These are phyloP conservation scores for Mimosa pudica DNA, from an alignment of 306 rosid genomes.

Conservation along the genomic window DNA sequence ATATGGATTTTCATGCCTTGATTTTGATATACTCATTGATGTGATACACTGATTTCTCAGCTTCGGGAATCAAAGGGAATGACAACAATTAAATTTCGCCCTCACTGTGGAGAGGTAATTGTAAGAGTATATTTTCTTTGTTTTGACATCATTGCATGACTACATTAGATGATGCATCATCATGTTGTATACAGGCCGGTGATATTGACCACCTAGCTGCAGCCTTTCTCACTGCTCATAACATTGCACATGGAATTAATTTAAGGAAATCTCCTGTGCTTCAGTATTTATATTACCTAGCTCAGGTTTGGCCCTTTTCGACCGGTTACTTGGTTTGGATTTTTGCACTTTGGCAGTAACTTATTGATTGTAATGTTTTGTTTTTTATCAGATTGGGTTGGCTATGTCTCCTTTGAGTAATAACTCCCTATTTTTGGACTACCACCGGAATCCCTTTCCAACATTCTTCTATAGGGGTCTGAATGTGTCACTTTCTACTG, in stretches of 20 bases:
- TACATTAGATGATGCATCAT: conserved; percentile 26
- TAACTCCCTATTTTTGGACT: conserved; percentile 80
- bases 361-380: conserved; percentile 20
- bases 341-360: conserved; percentile 8
- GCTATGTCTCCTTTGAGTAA: conserved; percentile 91
- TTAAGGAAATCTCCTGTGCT: conserved; percentile 95
- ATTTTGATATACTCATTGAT: conserved; percentile 33
- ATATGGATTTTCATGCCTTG: conserved; percentile 2
- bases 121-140: conserved; percentile 22
- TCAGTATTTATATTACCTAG: conserved; percentile 83
- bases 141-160: conserved; percentile 1
- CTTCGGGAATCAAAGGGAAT: conserved; percentile 87
- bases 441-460: conserved; percentile 84
- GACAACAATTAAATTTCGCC: conserved; percentile 83
- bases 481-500: conserved; percentile 83
- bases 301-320: conserved; percentile 55
- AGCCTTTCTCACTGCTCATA: conserved; percentile 79
- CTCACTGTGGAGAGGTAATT: conserved; percentile 86
- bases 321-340: conserved; percentile 12
- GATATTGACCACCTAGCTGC: conserved; percentile 99
- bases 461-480: conserved; percentile 74
- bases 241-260: conserved; percentile 96
- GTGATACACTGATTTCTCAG: conserved; percentile 46
- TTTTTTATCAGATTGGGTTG: conserved; percentile 65
- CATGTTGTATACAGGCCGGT: conserved; percentile 67